Base-by-base conservation (phyloP, 805 yeast genomes). In the Kuraishia piskuri region DNA sequence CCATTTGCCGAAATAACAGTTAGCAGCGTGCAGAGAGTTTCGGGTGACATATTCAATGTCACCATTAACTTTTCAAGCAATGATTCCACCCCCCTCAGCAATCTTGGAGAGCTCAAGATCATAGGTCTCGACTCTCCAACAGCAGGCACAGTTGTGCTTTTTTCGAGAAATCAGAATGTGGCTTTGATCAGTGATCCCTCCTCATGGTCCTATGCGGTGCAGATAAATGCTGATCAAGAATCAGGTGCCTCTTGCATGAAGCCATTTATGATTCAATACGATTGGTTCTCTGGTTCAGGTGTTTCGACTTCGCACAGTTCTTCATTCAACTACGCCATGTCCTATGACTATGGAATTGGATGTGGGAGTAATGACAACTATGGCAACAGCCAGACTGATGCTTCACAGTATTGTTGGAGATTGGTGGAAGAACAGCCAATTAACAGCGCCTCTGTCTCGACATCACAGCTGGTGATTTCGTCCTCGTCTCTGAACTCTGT, bases 181-280 rank as follows among this genome's bases (percentile, higher is more conserved):
- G 37, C 55, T 19, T 17, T 46, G 8, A 62, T 68, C 49, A 56
- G 54, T 22, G 52, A 57, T 51, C 61, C 69, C 10, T 57, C 63
- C 20, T 62, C 61, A n/a, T 68, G 63, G 64, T 57, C 62, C 5
- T 62, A 64, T 10, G 58, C 58, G 2, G 60, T 67, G 48, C 58
- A 59, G 40, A 62, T 66, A 14, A 56, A 59, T 19, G 68, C 63
- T 51, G 52, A 52, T 22, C 46, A 23, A 8, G 48, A 44, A 20
- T 55, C 56, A 19, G 57, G 57, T 22, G 31, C 49, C 22, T 52
- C 54, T 7, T 61, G 66, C 58, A 58, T 62, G 54, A 63, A 65
- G 6, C 36, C 57, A 17, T 66, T 66, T 59, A 67, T 64, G 56
- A 60, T 67, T 49, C 69, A 67, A 46, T 66, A 58, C 48, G 67